Evolutionary conservation across 2,329 filamentous ascomycete species (phyloP).

Genomic region (Lachnellula willkommii): DNA sequence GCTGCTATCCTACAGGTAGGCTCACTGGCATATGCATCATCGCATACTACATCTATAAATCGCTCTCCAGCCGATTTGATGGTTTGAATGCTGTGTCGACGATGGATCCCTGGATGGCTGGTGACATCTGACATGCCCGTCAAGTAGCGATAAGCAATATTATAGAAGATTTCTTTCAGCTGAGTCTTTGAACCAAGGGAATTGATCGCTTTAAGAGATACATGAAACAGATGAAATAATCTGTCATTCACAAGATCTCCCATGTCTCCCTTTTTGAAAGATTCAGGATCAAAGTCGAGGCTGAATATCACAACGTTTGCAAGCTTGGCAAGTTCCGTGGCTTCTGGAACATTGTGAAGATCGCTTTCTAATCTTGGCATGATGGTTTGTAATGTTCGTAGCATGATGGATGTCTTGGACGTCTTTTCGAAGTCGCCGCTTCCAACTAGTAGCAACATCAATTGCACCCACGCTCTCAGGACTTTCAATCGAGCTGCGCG

Average conservation of each 20-base stretch:
- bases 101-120: slow-evolving; percentile 42
- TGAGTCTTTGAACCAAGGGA: slow-evolving; percentile 65
- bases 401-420: slow-evolving; percentile 68
- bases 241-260: slow-evolving; percentile 81
- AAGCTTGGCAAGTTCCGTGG: slow-evolving; percentile 71
- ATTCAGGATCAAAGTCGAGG: slow-evolving; percentile 52
- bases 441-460: slow-evolving; percentile 78
- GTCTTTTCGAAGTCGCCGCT: slow-evolving; percentile 72
- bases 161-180: slow-evolving; percentile 81
- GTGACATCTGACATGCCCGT: slow-evolving; percentile 57
- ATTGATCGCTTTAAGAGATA: slow-evolving; percentile 73
- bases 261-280: slow-evolving; percentile 40
- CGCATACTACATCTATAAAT: slow-evolving; percentile 80
- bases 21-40: slow-evolving; percentile 85
- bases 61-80: slow-evolving; percentile 76
- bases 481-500: slow-evolving; percentile 52
- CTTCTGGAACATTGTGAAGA: slow-evolving; percentile 61
- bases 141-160: slow-evolving; percentile 83
- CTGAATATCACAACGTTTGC: slow-evolving; percentile 67
- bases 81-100: slow-evolving; percentile 55
- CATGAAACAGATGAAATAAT: slow-evolving; percentile 84
- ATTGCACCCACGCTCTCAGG: slow-evolving; percentile 76
- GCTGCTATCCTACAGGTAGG: slow-evolving; percentile 78
- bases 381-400: slow-evolving; percentile 82
- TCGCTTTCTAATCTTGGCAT: slow-evolving; percentile 80